Evolutionary conservation across 345 rosid genomes (phyloP), one percentile per base, ranked within the genome.

Genomic region (Gossypium herbaceum): DNA sequence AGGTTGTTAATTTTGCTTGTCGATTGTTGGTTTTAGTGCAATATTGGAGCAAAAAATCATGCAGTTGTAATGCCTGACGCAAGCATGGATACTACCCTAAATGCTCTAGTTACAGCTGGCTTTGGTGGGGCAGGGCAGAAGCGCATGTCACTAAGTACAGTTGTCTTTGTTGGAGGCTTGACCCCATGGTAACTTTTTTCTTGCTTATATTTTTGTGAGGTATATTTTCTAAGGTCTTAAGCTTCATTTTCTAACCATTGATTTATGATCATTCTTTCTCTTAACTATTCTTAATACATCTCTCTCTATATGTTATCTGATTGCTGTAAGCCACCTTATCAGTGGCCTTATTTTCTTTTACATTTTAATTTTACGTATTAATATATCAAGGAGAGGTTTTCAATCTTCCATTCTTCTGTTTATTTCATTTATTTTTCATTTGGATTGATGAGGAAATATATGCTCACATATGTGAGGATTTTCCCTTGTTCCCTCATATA

Each of bases 41-140:
- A 94, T 81, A 90, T 94, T 97, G 98, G 98, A 65, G 98, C 98
- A 13, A 92, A 92, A 81, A 94, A 92, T 79, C 98, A 92, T 75
- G 98, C 90, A 70, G 80, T 94, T 66, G 91, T 94, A 75, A 76
- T 94, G 58, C 92, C 98, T 78, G 98, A 94, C 81, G 98, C 98
- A 27, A 90, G 82, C 57, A 1, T 86, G 8, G 92, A 94, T 78
- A 89, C 94, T 71, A 84, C 97, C 25, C 74, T 94, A 65, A 94
- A 90, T 80, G 97, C 98, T 22, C 76, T 94, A 73, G 90, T 85
- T 77, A 95, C 98, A 75, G 98, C 98, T 78, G 98, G 98, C 27
- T 94, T 94, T 86, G 98, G 98, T 75, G 98, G 98, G 64, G 98
- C 98, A 65, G 98, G 98, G 76, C 98, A 92, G 75, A 90, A 97